A percentile compares a stretch with the other conserved stretches of the same genome.
Evolutionary conservation across 306 rosid genomes (phyloP).

Genomic region (Rosa multiflora): DNA sequence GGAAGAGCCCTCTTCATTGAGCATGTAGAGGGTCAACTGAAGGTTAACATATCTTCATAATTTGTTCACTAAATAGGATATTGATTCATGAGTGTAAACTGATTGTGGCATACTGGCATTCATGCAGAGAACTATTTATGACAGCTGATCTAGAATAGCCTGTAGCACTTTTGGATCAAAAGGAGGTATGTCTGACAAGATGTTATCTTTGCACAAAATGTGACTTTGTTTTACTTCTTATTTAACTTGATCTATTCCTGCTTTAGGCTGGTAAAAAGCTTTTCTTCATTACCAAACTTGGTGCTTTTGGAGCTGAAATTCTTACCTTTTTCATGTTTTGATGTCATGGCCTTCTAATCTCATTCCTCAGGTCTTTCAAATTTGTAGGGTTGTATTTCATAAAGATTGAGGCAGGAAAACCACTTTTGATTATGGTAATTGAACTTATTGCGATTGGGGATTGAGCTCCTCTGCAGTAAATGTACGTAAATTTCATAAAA

Average conservation of each 20-base stretch:
- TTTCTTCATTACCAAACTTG: slow-evolving; percentile 76
- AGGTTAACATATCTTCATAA: slow-evolving; percentile 46
- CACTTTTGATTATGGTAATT: too few relatives aligned
- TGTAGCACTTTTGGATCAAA: slow-evolving; percentile 87
- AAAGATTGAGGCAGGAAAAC: too few relatives aligned
- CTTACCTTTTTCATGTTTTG: too few relatives aligned
- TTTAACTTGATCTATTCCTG: slow-evolving; percentile 29
- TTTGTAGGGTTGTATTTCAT: too few relatives aligned
- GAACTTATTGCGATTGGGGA: too few relatives aligned
- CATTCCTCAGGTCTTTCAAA: too few relatives aligned
- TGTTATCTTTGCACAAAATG: slow-evolving; percentile 14
- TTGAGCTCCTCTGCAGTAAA: too few relatives aligned
- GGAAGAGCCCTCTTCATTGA: slow-evolving; percentile 95
- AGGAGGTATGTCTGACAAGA: slow-evolving; percentile 55
- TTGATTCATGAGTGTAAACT: slow-evolving; percentile 24
- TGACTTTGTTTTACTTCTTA: slow-evolving; percentile 17
- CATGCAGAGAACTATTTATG: slow-evolving; percentile 83
- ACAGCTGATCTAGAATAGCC: slow-evolving; percentile 90
- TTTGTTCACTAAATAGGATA: slow-evolving; percentile 4
- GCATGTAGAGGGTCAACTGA: slow-evolving; percentile 98
- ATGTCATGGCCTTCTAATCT: too few relatives aligned
- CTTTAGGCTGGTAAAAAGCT: slow-evolving; percentile 93
- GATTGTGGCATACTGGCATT: slow-evolving; percentile 21
- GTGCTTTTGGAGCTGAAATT: too few relatives aligned
- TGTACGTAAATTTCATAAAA: too few relatives aligned